A percentile compares a stretch with the other conserved stretches of the same genome.
Conservation (phyloP, 1,284 basidiomycete species). For the Sporisorium scitamineum region DNA sequence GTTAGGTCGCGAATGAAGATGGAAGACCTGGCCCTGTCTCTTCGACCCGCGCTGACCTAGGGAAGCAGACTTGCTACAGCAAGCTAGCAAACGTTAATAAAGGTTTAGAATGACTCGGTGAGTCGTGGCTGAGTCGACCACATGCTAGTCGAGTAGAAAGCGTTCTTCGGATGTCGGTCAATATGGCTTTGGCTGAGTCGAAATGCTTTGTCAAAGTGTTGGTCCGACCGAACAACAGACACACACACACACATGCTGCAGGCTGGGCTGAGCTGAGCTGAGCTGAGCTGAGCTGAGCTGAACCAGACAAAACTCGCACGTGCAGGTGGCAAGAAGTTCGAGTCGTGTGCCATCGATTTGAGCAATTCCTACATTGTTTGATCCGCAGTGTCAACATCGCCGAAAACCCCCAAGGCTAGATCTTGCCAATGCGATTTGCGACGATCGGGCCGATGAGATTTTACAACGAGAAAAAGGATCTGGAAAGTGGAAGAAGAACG, state of each 20-base stretch:
- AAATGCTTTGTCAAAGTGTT: background rate
- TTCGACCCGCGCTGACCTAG: too few species aligned
- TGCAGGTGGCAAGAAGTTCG: background rate
- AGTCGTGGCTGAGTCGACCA: slow-evolving; percentile 9
- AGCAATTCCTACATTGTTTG: background rate
- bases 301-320: too few species aligned
- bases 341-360: background rate
- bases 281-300: background rate
- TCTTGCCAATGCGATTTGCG: background rate
- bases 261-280: background rate
- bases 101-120: background rate
- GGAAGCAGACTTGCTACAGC: background rate
- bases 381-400: background rate
- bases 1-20: background rate
- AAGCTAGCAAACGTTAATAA: background rate
- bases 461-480: background rate
- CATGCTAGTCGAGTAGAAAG: background rate
- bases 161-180: slow-evolving; percentile 3
- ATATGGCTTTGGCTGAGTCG: background rate
- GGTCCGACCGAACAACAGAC: background rate
- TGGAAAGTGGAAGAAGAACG: slow-evolving; percentile 31
- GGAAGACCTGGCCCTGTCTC: background rate
- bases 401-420: too few species aligned
- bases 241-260: too few species aligned
- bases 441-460: background rate